phyloP scores from a whole-genome alignment of 2,329 filamentous ascomycete genomes.

The Colletotrichum tanaceti region DNA sequence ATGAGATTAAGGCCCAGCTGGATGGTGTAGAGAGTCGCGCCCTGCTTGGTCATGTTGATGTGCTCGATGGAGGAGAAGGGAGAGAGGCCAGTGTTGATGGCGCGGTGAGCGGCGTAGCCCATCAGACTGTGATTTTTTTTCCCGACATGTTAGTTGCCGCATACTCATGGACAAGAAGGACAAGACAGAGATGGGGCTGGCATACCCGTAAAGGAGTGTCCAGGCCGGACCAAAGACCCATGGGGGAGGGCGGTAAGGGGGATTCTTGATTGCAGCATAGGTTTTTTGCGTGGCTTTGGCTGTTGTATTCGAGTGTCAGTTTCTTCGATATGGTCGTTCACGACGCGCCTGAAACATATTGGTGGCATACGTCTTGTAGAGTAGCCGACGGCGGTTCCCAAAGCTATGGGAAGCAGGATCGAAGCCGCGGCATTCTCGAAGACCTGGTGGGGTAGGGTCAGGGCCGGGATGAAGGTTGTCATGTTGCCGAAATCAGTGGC shows the following conservation, averaged over 20 bases:
- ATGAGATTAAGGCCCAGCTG: conserved; percentile 87
- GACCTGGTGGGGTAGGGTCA: conserved; percentile 78
- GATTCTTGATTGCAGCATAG: conserved; percentile 76
- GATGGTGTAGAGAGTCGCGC: conserved; percentile 84
- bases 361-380: conserved; percentile 69
- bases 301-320: conserved; percentile 44
- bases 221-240: conserved; percentile 73
- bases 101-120: conserved; percentile 90
- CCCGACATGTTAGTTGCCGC: conserved; percentile 15
- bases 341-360: background rate
- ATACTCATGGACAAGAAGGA: conserved; percentile 23
- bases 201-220: conserved; percentile 72
- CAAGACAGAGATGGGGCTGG: background rate
- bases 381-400: conserved; percentile 81
- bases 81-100: conserved; percentile 71
- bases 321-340: background rate
- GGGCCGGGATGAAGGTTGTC: conserved; percentile 82
- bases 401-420: conserved; percentile 78
- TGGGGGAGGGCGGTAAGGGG: conserved; percentile 70
- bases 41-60: conserved; percentile 71
- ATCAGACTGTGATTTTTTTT: conserved; percentile 64
- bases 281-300: conserved; percentile 69
- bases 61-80: conserved; percentile 65
- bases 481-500: conserved; percentile 57
- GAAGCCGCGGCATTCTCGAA: conserved; percentile 79